These are phyloP conservation scores for Vitis rotundifolia DNA, from an alignment of 164 flowering plant genomes.

Conservation along the genomic window DNA sequence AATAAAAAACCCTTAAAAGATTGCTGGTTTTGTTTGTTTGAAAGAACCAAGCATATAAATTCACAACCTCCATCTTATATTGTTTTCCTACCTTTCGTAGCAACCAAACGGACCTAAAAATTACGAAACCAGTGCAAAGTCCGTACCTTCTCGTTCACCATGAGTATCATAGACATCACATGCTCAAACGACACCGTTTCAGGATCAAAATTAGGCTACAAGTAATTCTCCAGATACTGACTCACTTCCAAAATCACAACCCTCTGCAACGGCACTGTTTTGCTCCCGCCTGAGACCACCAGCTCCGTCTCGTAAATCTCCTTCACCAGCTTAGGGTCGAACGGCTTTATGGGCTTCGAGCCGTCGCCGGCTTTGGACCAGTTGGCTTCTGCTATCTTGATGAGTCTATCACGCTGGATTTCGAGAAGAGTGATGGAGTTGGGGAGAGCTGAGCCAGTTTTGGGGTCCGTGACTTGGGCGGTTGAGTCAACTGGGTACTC, in stretches of 20 bases:
- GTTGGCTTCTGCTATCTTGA: conserved; percentile 72
- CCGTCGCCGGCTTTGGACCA: conserved; percentile 55
- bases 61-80: conserved; percentile 44
- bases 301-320: conserved; percentile 83
- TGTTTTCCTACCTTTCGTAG: not conserved
- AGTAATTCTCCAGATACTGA: conserved; percentile 93
- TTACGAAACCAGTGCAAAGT: not conserved
- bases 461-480: conserved; percentile 38
- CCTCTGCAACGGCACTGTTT: conserved; percentile 84
- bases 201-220: conserved; percentile 53
- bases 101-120: not conserved
- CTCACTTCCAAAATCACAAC: conserved; percentile 61
- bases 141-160: conserved; percentile 93
- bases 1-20: too few species aligned
- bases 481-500: conserved; percentile 71
- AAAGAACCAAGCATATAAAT: not conserved
- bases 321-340: conserved; percentile 71
- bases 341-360: conserved; percentile 25
- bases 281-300: conserved; percentile 51
- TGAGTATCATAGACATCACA: conserved; percentile 93
- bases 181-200: conserved; percentile 75
- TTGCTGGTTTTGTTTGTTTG: too few species aligned
- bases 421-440: conserved; percentile 73
- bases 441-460: conserved; percentile 43
- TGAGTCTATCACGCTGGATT: conserved; percentile 77